Base-by-base conservation (phyloP, 768 basidiomycete genomes). In the Rubroboletus pulcherrimus region DNA sequence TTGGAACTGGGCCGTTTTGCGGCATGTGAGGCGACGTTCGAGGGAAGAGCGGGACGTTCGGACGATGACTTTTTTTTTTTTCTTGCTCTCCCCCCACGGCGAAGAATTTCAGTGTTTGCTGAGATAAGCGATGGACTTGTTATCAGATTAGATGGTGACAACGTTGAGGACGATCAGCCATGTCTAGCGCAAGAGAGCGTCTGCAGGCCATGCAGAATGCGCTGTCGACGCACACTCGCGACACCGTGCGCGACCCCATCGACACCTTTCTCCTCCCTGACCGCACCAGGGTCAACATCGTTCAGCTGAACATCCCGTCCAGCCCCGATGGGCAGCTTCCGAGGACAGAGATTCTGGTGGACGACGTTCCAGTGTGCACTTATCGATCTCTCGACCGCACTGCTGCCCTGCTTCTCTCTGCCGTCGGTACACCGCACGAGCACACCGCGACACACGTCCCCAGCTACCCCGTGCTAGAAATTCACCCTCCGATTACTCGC, bases 1-100 rank as follows among this genome's bases (percentile, higher is more conserved):
- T 87, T 19, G 77, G 80, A 30, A 73, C 54, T 31, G 67, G 42
- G 58, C 66, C 71, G 55, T 74, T 80, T 45, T 68, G 64, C n/a
- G 74, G 68, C 78, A 78, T 80, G 29, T n/a, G 29, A 56, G 51
- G n/a, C 41, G 39, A 35, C 42, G 52, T 40, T 39, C 29, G 12
- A 14, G 24, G 26, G 45, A 24, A 7, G 47, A 34, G 45, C 26
- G 29, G 42, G 42, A 43, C 42, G 42, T 26, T 7, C 24, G 12
- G 14, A 11, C 17, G 30, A 11, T 7, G 24, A 24, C 35, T 34
- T 29, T 26, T 31, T 35, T 43, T 19, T 35, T 31, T 6, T 12
- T 31, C n/a, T 21, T 5, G 4, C 37, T 42, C 35, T 31, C 17
- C 2, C 29, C 17, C 24, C 21, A 15, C 7, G 42, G 17, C 2